Evolutionary conservation across 495 filamentous ascomycete genomes (phyloP).

Genomic region (Amorphotheca resinae): DNA sequence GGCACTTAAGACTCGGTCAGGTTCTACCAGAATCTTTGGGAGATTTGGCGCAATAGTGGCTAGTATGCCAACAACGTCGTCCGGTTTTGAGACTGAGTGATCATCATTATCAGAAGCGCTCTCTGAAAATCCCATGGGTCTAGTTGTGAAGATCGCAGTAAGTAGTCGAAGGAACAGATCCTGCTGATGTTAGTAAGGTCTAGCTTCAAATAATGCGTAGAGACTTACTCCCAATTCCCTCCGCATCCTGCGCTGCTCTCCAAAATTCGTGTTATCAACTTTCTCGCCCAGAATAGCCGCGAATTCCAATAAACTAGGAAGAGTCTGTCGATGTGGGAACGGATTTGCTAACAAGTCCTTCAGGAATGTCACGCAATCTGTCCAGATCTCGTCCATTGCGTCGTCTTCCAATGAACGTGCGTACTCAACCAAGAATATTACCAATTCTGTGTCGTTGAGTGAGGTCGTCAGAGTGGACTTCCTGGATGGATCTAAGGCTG

Average conservation of each 20-base stretch:
- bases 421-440: conserved; percentile 81
- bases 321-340: conserved; percentile 82
- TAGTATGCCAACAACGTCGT: conserved; percentile 73
- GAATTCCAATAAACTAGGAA: conserved; percentile 80
- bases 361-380: conserved; percentile 83
- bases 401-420: conserved; percentile 86
- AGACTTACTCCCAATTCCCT: conserved; percentile 73
- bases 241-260: conserved; percentile 88
- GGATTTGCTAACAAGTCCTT: conserved; percentile 86
- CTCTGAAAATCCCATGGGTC: conserved; percentile 52
- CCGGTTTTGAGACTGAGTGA: conserved; percentile 31
- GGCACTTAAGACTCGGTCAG: conserved; percentile 67
- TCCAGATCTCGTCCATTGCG: conserved; percentile 98
- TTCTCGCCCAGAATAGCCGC: conserved; percentile 83
- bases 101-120: conserved; percentile 22
- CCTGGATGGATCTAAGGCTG: conserved; percentile 60
- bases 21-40: conserved; percentile 72
- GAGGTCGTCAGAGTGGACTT: conserved; percentile 81
- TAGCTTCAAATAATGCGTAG: conserved; percentile 15
- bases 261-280: conserved; percentile 94
- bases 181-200: conserved; percentile 29
- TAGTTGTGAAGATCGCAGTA: conserved; percentile 81
- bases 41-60: conserved; percentile 68
- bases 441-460: conserved; percentile 68
- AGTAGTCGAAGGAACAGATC: conserved; percentile 81